Base-by-base conservation (phyloP, 2,329 filamentous ascomycete species). In the Trichoderma sp. region DNA sequence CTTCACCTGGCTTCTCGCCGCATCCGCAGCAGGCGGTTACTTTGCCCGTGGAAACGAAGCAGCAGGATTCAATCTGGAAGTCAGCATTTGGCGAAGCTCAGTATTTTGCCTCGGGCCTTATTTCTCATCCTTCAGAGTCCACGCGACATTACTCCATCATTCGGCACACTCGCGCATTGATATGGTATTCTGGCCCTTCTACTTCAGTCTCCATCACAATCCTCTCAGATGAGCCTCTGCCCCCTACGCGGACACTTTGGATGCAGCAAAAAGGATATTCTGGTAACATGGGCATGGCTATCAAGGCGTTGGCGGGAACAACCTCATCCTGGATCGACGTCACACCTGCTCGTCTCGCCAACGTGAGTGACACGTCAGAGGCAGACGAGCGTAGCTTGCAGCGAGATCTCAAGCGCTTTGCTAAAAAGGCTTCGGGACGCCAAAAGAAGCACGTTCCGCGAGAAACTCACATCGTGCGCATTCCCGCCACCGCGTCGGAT, bases 211-310 rank as follows among this genome's bases (percentile, higher is more conserved):
- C 87, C 4, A 83, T 93, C 51, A 90, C 90, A 2, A 84, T 93
- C 61, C 90, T 93, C 76, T 86, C 86, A 0, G 87, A 91, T 73
- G 80, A 81, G 2, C 85, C 86, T 0, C 78, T 93, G 0, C 89
- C 91, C 0, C 69, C 80, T 0, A 85, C 87, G 28, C 85, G 91
- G 7, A 88, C 87, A 0, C 78, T 93, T 15, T 93, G 90, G 89
- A 81, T 93, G 30, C 91, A 93, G 81, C 86, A 86, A 72, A 91
- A 90, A 74, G 91, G 91, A 2, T 92, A 85, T 81, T 89, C 89
- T 0, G 91, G 91, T 5, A 90, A 90, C 76, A 85, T 90, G 63
- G 91, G 91, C 21, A 91, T 93, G 87, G 85, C 85, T 7, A 81
- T 90, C 32, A 91, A 91, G 77, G 87, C 90, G 0, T 79, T 92